Conservation (phyloP, 164 flowering plant genomes). For the Malania oleifera region DNA sequence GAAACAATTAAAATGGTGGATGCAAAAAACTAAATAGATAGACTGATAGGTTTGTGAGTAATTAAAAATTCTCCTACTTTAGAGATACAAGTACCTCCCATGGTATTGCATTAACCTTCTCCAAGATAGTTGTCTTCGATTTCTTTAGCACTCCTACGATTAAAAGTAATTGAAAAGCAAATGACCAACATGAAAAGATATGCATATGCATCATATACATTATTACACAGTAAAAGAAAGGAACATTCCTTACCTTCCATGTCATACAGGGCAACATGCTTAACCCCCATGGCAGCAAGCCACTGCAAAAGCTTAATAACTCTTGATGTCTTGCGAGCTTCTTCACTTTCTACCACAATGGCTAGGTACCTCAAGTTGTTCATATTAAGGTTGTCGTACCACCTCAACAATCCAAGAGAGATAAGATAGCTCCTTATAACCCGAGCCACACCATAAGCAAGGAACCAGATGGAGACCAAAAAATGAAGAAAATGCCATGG, state of each 20-base stretch:
- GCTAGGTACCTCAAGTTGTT: slow-evolving; percentile 61
- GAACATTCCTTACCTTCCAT: slow-evolving; percentile 49
- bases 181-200: slow-evolving; percentile 2
- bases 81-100: slow-evolving; percentile 36
- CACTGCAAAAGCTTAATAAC: slow-evolving; percentile 61
- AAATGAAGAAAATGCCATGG: slow-evolving; percentile 59
- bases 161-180: background rate
- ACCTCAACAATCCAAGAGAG: slow-evolving; percentile 36
- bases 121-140: slow-evolving; percentile 49
- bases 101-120: slow-evolving; percentile 26
- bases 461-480: slow-evolving; percentile 36
- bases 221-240: slow-evolving; percentile 2
- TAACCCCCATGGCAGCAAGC: slow-evolving; percentile 62
- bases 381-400: slow-evolving; percentile 36
- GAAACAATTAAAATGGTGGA: no score
- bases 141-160: slow-evolving; percentile 72
- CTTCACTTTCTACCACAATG: slow-evolving; percentile 81
- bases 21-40: background rate
- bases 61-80: background rate
- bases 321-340: slow-evolving; percentile 48
- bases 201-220: background rate
- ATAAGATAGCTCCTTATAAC: slow-evolving; percentile 49
- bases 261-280: slow-evolving; percentile 72
- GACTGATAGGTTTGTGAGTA: no score
- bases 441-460: slow-evolving; percentile 20